phyloP scores from a whole-genome alignment of 2,329 filamentous ascomycete species.

The Aspergillus pseudoglaucus region DNA sequence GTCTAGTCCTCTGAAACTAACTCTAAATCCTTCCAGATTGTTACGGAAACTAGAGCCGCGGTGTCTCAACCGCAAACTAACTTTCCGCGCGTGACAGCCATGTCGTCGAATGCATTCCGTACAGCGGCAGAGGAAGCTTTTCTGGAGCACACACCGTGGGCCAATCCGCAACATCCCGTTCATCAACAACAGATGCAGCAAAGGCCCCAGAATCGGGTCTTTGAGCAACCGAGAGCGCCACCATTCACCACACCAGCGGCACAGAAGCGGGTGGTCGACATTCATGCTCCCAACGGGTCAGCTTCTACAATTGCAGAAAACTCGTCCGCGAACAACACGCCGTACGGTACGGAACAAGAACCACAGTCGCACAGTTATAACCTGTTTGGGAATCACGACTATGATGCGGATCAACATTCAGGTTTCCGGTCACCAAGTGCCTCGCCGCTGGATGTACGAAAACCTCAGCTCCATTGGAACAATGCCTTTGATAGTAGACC shows the following conservation, averaged over 20 bases:
- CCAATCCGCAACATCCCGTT: slow-evolving; percentile 74
- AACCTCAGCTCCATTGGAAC: slow-evolving; percentile 25
- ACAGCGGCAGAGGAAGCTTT: slow-evolving; percentile 73
- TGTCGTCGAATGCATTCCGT: slow-evolving; percentile 27
- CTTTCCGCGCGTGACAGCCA: slow-evolving; percentile 26
- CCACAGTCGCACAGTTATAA: slow-evolving; percentile 16
- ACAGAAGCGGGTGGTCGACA: slow-evolving; percentile 39
- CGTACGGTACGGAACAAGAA: slow-evolving; percentile 34
- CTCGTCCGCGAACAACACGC: slow-evolving; percentile 37
- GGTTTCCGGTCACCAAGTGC: slow-evolving; percentile 33
- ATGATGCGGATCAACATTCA: slow-evolving; percentile 28
- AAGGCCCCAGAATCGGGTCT: slow-evolving; percentile 24
- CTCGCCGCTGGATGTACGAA: slow-evolving; percentile 35
- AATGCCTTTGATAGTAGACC: slow-evolving; percentile 22
- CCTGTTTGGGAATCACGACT: slow-evolving; percentile 25
- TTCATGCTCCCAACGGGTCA: slow-evolving; percentile 39
- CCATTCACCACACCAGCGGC: slow-evolving; percentile 38
- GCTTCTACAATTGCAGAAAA: slow-evolving; percentile 43
- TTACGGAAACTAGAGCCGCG: slow-evolving; percentile 20
- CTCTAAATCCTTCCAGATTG: slow-evolving; percentile 16
- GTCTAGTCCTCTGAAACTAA: not conserved
- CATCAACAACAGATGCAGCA: slow-evolving; percentile 48
- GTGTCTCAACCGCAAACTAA: slow-evolving; percentile 11
- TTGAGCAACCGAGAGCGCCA: slow-evolving; percentile 29
- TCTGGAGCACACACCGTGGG: slow-evolving; percentile 84